These are phyloP conservation scores for Colletotrichum aenigma DNA, from an alignment of 2,329 filamentous ascomycete species.

Conservation along the genomic window DNA sequence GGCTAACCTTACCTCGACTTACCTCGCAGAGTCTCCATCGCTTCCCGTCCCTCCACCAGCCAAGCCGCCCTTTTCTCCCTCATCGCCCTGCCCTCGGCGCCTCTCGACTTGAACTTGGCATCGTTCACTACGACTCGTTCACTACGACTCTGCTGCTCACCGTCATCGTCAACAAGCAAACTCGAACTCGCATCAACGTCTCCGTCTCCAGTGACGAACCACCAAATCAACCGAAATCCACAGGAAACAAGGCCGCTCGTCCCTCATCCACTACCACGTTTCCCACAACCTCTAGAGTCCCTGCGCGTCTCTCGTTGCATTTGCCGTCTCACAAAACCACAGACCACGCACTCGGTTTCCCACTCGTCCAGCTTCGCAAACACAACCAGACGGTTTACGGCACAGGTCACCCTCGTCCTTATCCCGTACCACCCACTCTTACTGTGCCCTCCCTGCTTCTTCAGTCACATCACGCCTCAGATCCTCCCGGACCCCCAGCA, in stretches of 20 bases:
- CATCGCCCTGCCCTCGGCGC: background rate
- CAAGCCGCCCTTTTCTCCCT: background rate
- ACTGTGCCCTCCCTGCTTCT: background rate
- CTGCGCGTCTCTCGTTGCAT: conserved; percentile 16
- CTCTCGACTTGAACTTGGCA: background rate
- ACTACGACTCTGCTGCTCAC: background rate
- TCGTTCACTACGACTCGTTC: background rate
- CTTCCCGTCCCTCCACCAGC: conserved; percentile 19
- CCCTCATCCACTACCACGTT: background rate
- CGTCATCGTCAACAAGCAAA: background rate
- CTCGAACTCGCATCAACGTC: background rate
- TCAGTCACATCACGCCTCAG: background rate
- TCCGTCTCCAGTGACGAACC: background rate
- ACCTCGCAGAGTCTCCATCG: conserved; percentile 4
- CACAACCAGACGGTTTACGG: background rate
- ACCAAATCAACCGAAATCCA: background rate
- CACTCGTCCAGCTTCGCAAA: background rate
- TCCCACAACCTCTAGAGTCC: background rate
- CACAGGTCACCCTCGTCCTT: background rate
- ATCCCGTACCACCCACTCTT: background rate
- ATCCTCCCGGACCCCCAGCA: background rate
- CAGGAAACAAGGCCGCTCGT: background rate
- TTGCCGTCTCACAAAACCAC: conserved; percentile 13
- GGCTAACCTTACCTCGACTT: conserved; percentile 17
- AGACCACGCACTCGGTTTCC: background rate